Evolutionary conservation across 345 rosid genomes (phyloP), one percentile per base, ranked within the genome.

Genomic region (Aquilaria yunnanensis): DNA sequence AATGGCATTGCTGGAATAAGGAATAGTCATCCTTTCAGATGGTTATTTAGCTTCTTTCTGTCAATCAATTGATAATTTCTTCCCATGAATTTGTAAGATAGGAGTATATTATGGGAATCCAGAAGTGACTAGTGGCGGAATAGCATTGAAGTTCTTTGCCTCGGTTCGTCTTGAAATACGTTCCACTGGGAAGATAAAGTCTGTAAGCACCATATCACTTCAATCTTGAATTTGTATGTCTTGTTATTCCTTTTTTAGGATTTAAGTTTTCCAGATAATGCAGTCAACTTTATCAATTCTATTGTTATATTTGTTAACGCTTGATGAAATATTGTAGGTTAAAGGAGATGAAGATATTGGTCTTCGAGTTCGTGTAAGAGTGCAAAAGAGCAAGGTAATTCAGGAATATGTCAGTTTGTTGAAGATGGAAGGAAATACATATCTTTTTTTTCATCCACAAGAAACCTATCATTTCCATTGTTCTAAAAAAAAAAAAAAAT

Each of bases 21-120:
- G 43, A 37, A 37, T 37, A 37, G 43, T 37, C 43, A 37, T 37
- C 7, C 43, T 37, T 37, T 37, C 43, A 37, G 8, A 37, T 37
- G 5, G 37, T 54, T 67, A 31, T 47, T 13, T 52, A 4, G 46
- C 56, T 55, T 14, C 48, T 29, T 37, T 46, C 47, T 43, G 54
- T 55, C 32, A 30, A 33, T 65, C 45, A 31, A 69, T 65, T 71
- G 45, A 70, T 30, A 14, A 31, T 61, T 60, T 53, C 60, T 72
- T 67, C 57, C 77, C 54, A 65, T 65, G 57, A 47, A 12, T 65
- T 60, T 63, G 52, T 57, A 62, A 92, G 97, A 93, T 93, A 79
- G 98, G 98, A 71, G 98, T 89, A 49, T 87, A 85, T 77, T 93
- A 93, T 45, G 98, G 98, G 52, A 93, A 93, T 77, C 98, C 98